phyloP scores from a whole-genome alignment of 2,329 filamentous ascomycete species.

The Chaetomium olivaceum region DNA sequence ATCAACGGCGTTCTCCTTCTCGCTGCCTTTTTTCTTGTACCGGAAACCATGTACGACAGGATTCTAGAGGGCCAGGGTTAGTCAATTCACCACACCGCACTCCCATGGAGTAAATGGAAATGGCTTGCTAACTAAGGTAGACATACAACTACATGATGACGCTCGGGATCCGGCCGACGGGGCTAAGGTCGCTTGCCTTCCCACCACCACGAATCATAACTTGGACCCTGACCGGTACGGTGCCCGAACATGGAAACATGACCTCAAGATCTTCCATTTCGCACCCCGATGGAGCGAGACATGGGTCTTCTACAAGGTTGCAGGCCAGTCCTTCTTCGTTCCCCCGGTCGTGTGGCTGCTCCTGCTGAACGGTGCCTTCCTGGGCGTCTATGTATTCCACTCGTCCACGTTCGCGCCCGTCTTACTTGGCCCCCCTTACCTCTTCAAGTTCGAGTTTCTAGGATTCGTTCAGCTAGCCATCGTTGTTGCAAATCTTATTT shows the following conservation, averaged over 20 bases:
- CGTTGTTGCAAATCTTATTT: background rate
- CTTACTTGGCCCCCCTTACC: conserved; percentile 8
- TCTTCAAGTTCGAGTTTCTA: conserved; percentile 6
- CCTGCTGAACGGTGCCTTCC: conserved; percentile 10
- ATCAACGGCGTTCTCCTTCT: conserved; percentile 7
- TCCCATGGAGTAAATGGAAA: background rate
- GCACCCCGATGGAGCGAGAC: conserved; percentile 3
- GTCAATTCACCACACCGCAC: background rate
- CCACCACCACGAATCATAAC: conserved; percentile 1
- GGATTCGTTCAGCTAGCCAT: conserved; percentile 10
- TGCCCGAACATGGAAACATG: conserved; percentile 8
- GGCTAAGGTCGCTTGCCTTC: background rate
- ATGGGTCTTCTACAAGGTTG: conserved; percentile 10
- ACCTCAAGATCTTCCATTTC: conserved; percentile 10
- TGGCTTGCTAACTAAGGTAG: background rate
- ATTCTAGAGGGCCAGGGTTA: background rate
- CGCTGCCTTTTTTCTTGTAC: conserved; percentile 7
- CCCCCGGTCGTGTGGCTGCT: conserved; percentile 11
- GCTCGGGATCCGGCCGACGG: background rate
- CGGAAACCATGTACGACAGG: conserved; percentile 13
- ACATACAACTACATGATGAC: background rate
- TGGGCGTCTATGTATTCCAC: conserved; percentile 11
- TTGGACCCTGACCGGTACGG: conserved; percentile 10
- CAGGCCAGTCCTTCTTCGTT: conserved; percentile 3
- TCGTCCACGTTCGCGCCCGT: conserved; percentile 11